These are phyloP conservation scores for Backusella psychrophila DNA, from an alignment of 192 early-diverging fungal species.

Conservation along the genomic window DNA sequence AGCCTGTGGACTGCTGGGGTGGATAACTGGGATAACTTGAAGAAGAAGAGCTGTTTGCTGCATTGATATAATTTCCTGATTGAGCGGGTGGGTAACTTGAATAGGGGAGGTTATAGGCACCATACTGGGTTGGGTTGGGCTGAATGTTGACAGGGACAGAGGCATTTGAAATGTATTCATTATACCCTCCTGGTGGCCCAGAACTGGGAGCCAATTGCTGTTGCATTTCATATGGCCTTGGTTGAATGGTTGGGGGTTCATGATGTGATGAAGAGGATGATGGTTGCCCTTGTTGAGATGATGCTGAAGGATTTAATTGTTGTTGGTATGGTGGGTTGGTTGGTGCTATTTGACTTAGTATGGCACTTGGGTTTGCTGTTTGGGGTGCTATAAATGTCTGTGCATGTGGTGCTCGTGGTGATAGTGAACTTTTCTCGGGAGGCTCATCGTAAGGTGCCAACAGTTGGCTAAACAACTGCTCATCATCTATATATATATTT, in stretches of 20 bases:
- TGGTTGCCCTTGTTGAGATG: background rate
- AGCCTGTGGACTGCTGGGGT: background rate
- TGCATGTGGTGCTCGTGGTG: background rate
- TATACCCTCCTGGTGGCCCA: background rate
- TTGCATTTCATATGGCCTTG: background rate
- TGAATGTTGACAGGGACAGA: background rate
- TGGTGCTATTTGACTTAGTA: background rate
- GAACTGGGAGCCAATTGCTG: background rate
- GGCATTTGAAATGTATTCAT: background rate
- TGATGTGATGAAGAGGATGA: background rate
- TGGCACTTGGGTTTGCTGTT: background rate
- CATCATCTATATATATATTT: background rate
- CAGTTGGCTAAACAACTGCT: constrained; percentile 5
- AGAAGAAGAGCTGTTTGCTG: background rate
- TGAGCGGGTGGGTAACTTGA: constrained; percentile 2
- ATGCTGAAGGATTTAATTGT: background rate
- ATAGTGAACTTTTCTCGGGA: background rate
- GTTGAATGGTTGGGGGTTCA: background rate
- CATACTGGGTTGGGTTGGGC: background rate
- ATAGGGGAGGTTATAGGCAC: background rate
- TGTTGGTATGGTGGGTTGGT: background rate
- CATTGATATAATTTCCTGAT: background rate
- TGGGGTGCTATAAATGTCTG: background rate
- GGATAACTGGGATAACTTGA: background rate
- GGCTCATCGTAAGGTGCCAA: constrained; percentile 2